Conservation (phyloP, 768 basidiomycete genomes). For the Galerina sulciceps region DNA sequence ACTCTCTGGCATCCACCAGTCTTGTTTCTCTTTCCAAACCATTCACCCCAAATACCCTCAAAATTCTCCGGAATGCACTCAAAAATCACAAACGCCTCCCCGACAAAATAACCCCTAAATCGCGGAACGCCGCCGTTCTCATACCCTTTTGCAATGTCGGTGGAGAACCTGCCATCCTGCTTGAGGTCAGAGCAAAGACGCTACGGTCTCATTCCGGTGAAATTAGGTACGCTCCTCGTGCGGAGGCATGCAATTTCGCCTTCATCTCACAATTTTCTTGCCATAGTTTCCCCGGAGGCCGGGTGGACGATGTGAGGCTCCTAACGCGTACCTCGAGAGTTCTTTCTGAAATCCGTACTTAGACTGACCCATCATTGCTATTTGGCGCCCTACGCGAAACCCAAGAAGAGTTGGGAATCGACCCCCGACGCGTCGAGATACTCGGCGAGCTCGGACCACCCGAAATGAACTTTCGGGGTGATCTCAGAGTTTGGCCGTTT, state of each 20-base stretch:
- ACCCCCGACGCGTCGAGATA: slow-evolving; percentile 62
- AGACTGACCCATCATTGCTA: slow-evolving; percentile 58
- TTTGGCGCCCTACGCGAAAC: slow-evolving; percentile 74
- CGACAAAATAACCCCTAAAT: slow-evolving; percentile 13
- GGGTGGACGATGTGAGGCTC: slow-evolving; percentile 60
- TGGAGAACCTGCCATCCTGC: slow-evolving; percentile 65
- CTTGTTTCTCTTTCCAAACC: slow-evolving; percentile 40
- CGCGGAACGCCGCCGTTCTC: slow-evolving; percentile 67
- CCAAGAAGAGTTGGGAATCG: slow-evolving; percentile 72
- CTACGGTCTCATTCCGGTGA: slow-evolving; percentile 79
- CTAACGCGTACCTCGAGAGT: slow-evolving; percentile 2
- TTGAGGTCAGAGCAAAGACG: slow-evolving; percentile 70
- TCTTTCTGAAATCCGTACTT: slow-evolving; percentile 16
- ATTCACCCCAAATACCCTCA: slow-evolving; percentile 40
- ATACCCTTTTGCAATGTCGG: slow-evolving; percentile 81
- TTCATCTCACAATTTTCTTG: background rate
- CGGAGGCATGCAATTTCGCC: background rate
- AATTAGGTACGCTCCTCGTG: slow-evolving; percentile 57
- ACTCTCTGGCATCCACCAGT: slow-evolving; percentile 19
- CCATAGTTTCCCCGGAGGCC: slow-evolving; percentile 75
- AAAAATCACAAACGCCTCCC: slow-evolving; percentile 9
- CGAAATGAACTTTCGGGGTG: slow-evolving; percentile 57
- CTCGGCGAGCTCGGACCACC: slow-evolving; percentile 69
- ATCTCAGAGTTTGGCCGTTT: slow-evolving; percentile 74
- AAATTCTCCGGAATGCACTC: slow-evolving; percentile 31